Percentiles rank a stretch among this genome's conserved stretches.
Evolutionary conservation across 306 rosid genomes (phyloP).

Genomic region (Citrullus colocynthis): DNA sequence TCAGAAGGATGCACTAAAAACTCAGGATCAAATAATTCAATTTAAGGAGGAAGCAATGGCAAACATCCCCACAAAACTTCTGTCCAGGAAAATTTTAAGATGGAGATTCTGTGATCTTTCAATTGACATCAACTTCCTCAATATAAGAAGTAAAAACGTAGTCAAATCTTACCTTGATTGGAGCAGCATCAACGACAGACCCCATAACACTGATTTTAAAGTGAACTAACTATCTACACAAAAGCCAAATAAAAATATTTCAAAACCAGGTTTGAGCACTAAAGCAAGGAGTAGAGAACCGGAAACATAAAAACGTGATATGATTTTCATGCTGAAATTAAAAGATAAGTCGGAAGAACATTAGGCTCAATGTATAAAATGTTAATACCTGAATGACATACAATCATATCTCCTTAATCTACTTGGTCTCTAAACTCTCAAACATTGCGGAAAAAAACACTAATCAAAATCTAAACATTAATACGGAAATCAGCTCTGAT

Average conservation of each 20-base stretch:
- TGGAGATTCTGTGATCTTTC: not conserved
- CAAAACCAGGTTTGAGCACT: not conserved
- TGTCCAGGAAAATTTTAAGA: not conserved
- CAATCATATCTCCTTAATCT: not conserved
- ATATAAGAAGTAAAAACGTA: slow-evolving; percentile 4
- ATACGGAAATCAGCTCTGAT: not conserved
- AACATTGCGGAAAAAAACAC: not conserved
- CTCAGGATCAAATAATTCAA: not conserved
- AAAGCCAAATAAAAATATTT: slow-evolving; percentile 1
- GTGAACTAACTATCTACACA: slow-evolving; percentile 27
- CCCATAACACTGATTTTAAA: slow-evolving; percentile 49
- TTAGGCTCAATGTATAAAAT: not conserved
- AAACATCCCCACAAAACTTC: not conserved
- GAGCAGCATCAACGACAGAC: slow-evolving; percentile 45
- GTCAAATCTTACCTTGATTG: slow-evolving; percentile 37
- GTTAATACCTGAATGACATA: not conserved
- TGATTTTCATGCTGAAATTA: not conserved
- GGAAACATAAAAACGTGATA: not conserved
- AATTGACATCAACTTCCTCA: not conserved
- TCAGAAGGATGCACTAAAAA: not conserved
- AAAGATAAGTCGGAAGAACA: not conserved
- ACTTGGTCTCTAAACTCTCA: not conserved
- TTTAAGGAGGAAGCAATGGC: not conserved
- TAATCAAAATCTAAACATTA: not conserved
- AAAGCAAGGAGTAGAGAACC: not conserved